These are phyloP conservation scores for Raffaelea arxii DNA, from an alignment of 2,329 filamentous ascomycete species.

Conservation along the genomic window DNA sequence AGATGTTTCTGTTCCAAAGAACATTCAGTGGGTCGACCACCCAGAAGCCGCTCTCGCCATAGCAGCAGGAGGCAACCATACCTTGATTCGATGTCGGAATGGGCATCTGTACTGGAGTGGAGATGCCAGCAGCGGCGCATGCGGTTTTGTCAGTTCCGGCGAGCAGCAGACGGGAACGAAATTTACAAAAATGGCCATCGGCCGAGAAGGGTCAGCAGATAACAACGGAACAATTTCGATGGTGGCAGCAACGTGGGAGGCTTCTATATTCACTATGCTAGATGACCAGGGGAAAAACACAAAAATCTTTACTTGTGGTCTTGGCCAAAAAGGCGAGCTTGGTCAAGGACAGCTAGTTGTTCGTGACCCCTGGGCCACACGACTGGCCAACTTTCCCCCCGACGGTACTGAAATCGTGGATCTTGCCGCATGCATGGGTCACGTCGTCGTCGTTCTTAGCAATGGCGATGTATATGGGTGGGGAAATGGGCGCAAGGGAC, in stretches of 20 bases:
- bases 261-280: constrained; percentile 50
- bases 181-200: constrained; percentile 25
- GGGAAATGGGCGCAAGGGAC: constrained; percentile 80
- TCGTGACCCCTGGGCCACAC: constrained; percentile 34
- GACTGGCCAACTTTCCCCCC: constrained; percentile 56
- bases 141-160: constrained; percentile 29
- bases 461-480: constrained; percentile 78
- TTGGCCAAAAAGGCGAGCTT: constrained; percentile 62
- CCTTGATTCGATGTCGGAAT: constrained; percentile 54
- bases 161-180: constrained; percentile 14
- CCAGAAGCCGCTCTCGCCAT: constrained; percentile 27
- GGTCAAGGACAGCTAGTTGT: constrained; percentile 49
- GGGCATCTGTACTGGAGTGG: constrained; percentile 59
- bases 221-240: constrained; percentile 22
- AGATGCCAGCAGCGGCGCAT: constrained; percentile 44
- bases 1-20: constrained; percentile 58
- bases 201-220: constrained; percentile 24
- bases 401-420: constrained; percentile 46
- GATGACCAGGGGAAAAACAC: constrained; percentile 33
- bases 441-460: constrained; percentile 62
- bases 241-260: constrained; percentile 71
- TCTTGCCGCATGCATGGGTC: constrained; percentile 65
- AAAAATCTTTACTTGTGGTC: constrained; percentile 53
- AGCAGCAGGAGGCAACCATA: constrained; percentile 76
- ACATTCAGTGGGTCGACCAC: constrained; percentile 42